phyloP scores from a whole-genome alignment of 2,329 filamentous ascomycete species.

The Malbranchea zuffiana region DNA sequence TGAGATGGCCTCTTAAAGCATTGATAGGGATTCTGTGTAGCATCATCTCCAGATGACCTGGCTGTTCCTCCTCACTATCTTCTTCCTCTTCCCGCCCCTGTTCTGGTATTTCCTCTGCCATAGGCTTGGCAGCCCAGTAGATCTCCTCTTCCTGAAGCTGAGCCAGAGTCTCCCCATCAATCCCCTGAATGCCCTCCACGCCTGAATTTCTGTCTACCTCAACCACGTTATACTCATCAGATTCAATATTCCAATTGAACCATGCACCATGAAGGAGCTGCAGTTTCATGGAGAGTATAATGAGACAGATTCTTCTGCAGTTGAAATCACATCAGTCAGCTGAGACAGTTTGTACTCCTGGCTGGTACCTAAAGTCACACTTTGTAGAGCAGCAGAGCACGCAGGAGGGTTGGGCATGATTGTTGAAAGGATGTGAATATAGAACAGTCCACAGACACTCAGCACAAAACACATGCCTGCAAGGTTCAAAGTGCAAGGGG shows the following conservation, averaged over 20 bases:
- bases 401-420: no score
- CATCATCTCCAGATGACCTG: neutral
- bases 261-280: constrained; percentile 2
- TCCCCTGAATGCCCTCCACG: constrained; percentile 1
- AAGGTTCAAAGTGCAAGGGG: no score
- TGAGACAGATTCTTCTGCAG: constrained; percentile 2
- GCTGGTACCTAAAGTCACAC: neutral
- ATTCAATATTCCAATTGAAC: neutral
- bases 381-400: constrained; percentile 1
- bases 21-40: neutral
- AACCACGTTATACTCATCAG: constrained; percentile 3
- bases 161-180: neutral
- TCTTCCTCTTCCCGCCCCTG: neutral
- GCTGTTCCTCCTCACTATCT: neutral
- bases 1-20: neutral
- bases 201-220: neutral
- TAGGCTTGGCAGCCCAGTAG: neutral
- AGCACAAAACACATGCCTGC: no score
- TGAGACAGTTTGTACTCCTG: neutral
- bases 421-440: no score
- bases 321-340: constrained; percentile 3
- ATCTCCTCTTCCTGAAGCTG: neutral
- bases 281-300: constrained; percentile 4
- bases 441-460: no score
- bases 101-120: no score